These are phyloP conservation scores for Helianthus tuberosus DNA, from an alignment of 129 eudicot genomes.

Conservation along the genomic window DNA sequence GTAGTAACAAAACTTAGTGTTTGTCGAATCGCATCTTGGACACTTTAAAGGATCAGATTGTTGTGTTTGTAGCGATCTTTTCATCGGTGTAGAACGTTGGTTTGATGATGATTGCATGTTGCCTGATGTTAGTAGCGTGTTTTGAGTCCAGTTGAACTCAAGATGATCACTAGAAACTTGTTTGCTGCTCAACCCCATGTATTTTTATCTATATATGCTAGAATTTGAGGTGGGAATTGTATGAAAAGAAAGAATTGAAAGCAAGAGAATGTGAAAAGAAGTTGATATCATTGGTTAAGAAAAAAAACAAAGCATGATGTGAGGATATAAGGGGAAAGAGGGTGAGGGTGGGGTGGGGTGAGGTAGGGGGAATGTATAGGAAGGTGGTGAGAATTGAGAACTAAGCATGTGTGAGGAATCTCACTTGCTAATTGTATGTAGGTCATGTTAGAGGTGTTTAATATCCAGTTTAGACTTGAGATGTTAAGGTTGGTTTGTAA, in stretches of 20 bases:
- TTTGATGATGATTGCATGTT: constrained; percentile 24
- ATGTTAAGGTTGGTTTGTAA: neutral
- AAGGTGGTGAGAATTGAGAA: constrained; percentile 42
- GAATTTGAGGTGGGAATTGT: constrained; percentile 22
- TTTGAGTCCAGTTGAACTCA: constrained; percentile 51
- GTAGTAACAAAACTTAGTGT: constrained; percentile 90
- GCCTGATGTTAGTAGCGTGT: constrained; percentile 10
- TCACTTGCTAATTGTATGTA: constrained; percentile 16
- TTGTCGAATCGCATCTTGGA: constrained; percentile 78
- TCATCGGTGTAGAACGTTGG: constrained; percentile 25
- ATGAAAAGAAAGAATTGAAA: constrained; percentile 11
- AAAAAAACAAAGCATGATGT: constrained; percentile 34
- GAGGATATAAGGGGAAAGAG: constrained; percentile 32
- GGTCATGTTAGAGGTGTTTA: constrained; percentile 22
- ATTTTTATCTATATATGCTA: neutral
- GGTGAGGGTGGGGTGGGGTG: neutral
- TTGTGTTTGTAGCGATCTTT: constrained; percentile 43
- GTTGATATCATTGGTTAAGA: constrained; percentile 3
- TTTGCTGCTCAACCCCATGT: constrained; percentile 67
- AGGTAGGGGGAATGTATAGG: constrained; percentile 32
- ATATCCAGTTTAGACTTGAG: neutral
- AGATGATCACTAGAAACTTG: constrained; percentile 56
- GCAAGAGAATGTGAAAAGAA: constrained; percentile 16
- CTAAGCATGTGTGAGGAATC: constrained; percentile 28
- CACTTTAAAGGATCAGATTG: constrained; percentile 55